Evolutionary conservation across 2,329 filamentous ascomycete species (phyloP).

Genomic region (Fusarium ambrosium): DNA sequence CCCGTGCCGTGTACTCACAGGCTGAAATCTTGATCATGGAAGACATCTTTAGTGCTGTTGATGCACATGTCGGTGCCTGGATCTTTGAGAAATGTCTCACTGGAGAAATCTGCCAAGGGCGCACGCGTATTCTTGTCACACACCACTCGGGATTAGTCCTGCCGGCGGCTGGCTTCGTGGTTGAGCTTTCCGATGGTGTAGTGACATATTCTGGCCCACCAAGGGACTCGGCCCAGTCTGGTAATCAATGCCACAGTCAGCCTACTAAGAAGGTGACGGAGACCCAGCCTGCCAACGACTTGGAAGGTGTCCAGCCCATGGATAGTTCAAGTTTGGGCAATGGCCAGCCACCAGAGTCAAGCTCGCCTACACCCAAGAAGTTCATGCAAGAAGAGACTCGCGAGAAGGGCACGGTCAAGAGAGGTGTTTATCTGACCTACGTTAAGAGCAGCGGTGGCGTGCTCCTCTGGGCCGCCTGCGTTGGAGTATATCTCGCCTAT

Average conservation of each 20-base stretch:
- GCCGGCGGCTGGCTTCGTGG: constrained; percentile 77
- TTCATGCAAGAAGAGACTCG: constrained; percentile 81
- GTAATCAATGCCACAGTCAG: not conserved
- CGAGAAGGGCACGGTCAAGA: constrained; percentile 76
- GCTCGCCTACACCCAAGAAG: constrained; percentile 67
- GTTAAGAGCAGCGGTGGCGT: constrained; percentile 75
- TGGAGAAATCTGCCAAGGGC: constrained; percentile 74
- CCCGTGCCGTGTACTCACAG: constrained; percentile 81
- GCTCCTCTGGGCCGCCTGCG: constrained; percentile 68
- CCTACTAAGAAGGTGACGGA: constrained; percentile 57
- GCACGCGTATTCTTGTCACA: constrained; percentile 85
- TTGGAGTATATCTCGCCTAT: constrained; percentile 65
- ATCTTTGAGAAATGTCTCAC: constrained; percentile 81
- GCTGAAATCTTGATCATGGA: constrained; percentile 82
- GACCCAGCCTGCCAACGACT: constrained; percentile 62
- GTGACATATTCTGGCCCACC: constrained; percentile 60
- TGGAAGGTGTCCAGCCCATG: constrained; percentile 59
- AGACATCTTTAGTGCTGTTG: constrained; percentile 85
- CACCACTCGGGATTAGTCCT: constrained; percentile 81
- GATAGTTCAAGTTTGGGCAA: constrained; percentile 53
- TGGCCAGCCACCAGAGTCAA: constrained; percentile 2
- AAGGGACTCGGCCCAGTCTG: not conserved
- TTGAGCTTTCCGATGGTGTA: constrained; percentile 77
- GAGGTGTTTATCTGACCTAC: constrained; percentile 74
- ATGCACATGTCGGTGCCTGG: constrained; percentile 82